Evolutionary conservation across 257 asterid species (phyloP), one percentile per base, ranked within the genome.

Genomic region (Penstemon newberryi): DNA sequence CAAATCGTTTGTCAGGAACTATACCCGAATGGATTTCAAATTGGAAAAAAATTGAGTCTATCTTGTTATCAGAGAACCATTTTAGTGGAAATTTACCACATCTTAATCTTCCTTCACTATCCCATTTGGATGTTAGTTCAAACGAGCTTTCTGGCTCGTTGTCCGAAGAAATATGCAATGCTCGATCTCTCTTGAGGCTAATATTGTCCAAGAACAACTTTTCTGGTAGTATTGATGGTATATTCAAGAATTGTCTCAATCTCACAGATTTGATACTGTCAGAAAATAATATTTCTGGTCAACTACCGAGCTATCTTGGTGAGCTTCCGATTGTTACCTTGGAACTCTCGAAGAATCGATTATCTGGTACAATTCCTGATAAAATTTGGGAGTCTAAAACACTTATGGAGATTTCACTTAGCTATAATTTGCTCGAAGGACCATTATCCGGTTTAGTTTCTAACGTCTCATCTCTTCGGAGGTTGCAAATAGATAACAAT

Each of bases 21-120:
- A 19, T 91, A 51, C 96, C 96, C 0, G 52, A 7, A 1, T 91
- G 98, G 98, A 85, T 89, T 72, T 87, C 95, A 3, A 81, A 81
- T 40, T 91, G 94, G 98, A 87, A 75, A 67, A 67, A 60, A 38
- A 81, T 74, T 4, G 80, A 73, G 40, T 65, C 88, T 1, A 60
- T 89, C 5, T 67, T 70, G 6, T 78, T 89, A 9, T 71, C 96
- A 10, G 81, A 84, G 69, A 91, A 91, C 72, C 77, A 55, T 59
- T 73, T 91, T 40, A 84, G 11, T 6, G 96, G 95, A 61, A 13
- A 81, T 57, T 66, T 91, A 33, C 95, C 94, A 5, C 82, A 85
- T 10, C 86, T 91, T 4, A 15, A 81, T 66, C 75, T 91, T 13
- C 86, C 93, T 44, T 69, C 62, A 19, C 11, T 91, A n/a, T 59